Evolutionary conservation across 1,139 yeast species (phyloP).

Genomic region (Diutina rugosa): DNA sequence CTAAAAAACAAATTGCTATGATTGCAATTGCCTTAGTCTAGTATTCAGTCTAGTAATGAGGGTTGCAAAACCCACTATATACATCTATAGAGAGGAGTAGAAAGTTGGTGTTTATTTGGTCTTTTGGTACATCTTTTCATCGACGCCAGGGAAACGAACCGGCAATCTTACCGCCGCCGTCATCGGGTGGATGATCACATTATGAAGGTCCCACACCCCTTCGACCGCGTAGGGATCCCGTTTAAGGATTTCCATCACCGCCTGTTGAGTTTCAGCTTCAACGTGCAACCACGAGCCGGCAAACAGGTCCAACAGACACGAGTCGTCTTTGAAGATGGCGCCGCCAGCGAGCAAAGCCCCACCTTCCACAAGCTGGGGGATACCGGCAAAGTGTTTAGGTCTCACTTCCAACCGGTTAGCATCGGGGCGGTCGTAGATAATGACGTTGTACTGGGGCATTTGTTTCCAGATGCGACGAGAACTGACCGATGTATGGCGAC

Average conservation of each 20-base stretch:
- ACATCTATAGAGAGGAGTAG: too few species aligned
- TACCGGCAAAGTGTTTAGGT: neutral
- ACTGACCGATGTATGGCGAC: neutral
- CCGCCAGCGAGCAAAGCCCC: neutral
- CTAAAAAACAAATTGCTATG: too few species aligned
- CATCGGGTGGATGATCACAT: neutral
- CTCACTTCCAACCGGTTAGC: neutral
- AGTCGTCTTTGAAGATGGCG: neutral
- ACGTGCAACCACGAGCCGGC: neutral
- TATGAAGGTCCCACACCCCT: neutral
- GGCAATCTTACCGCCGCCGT: neutral
- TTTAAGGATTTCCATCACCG: neutral
- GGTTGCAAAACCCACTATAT: too few species aligned
- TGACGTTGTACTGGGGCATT: neutral
- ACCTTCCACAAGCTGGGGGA: neutral
- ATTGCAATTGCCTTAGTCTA: too few species aligned
- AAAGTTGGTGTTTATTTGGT: neutral
- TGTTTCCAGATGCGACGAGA: neutral
- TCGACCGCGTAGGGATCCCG: neutral
- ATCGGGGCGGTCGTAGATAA: neutral
- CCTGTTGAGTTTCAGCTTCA: neutral
- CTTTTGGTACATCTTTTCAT: neutral
- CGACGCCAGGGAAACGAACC: neutral
- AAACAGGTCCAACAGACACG: neutral
- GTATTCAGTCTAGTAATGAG: too few species aligned